Percentiles rank a stretch among this genome's conserved stretches.
These are phyloP conservation scores for Silene noctiflora DNA, from an alignment of 179 eudicot species.

Conservation along the genomic window DNA sequence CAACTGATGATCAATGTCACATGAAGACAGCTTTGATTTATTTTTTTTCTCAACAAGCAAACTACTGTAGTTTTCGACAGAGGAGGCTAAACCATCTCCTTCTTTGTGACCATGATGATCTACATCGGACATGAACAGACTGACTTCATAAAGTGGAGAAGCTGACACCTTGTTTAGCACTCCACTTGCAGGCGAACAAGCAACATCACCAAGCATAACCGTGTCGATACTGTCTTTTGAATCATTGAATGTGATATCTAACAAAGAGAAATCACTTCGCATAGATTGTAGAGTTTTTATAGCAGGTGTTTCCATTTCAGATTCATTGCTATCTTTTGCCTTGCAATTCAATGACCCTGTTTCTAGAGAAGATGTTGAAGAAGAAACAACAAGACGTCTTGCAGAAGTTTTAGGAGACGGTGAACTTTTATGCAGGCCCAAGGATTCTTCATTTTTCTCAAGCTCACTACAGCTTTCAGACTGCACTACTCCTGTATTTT, in stretches of 20 bases:
- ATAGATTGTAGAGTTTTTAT: slow-evolving; percentile 26
- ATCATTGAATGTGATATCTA: slow-evolving; percentile 32
- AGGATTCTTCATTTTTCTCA: slow-evolving; percentile 30
- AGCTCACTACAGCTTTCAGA: slow-evolving; percentile 25
- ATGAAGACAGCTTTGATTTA: slow-evolving; percentile 25
- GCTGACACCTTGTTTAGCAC: slow-evolving; percentile 27
- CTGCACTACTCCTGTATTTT: slow-evolving; percentile 19
- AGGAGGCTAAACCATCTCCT: slow-evolving; percentile 19
- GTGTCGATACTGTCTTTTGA: slow-evolving; percentile 20
- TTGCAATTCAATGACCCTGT: slow-evolving; percentile 22
- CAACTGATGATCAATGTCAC: slow-evolving; percentile 18
- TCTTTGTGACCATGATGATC: slow-evolving; percentile 24
- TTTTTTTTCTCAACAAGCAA: slow-evolving; percentile 17
- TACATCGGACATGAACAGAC: slow-evolving; percentile 18
- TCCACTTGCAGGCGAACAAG: slow-evolving; percentile 28
- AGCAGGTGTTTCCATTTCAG: background rate
- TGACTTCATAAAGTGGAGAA: slow-evolving; percentile 24
- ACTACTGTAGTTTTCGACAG: slow-evolving; percentile 26
- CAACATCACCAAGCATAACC: slow-evolving; percentile 18
- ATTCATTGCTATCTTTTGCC: slow-evolving; percentile 21
- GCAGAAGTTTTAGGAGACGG: slow-evolving; percentile 20
- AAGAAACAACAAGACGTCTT: slow-evolving; percentile 30
- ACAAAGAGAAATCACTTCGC: slow-evolving; percentile 35
- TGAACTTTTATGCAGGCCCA: slow-evolving; percentile 17
- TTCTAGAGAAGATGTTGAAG: slow-evolving; percentile 33